Percentiles rank a stretch among this genome's conserved stretches.
Conservation (phyloP, 2,329 filamentous ascomycete species). For the Hypoxylon sp. region DNA sequence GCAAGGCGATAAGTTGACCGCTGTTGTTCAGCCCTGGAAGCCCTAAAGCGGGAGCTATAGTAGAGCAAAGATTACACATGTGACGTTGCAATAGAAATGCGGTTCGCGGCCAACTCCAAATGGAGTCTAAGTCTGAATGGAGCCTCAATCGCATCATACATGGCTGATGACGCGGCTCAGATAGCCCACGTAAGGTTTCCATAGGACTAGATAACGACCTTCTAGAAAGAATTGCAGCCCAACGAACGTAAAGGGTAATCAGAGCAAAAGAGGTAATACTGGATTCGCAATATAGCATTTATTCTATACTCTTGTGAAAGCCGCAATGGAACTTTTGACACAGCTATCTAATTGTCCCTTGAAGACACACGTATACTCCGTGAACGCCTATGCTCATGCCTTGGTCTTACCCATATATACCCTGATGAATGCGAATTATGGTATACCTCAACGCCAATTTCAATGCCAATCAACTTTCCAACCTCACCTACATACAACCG, state of each 20-base stretch:
- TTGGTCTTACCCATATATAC: not conserved
- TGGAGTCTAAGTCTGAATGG: conserved; percentile 14
- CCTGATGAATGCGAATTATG: conserved; percentile 15
- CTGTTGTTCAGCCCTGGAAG: conserved; percentile 25
- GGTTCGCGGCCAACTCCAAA: conserved; percentile 8
- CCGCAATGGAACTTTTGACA: not conserved
- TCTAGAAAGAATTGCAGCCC: conserved; percentile 11
- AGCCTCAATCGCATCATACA: conserved; percentile 32
- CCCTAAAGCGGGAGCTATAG: conserved; percentile 13
- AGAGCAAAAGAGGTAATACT: not conserved
- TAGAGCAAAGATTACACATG: conserved; percentile 3
- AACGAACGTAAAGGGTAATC: not conserved
- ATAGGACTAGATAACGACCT: conserved; percentile 6
- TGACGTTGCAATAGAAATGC: conserved; percentile 28
- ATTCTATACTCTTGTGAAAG: not conserved
- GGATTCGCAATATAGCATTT: not conserved
- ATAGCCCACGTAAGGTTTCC: conserved; percentile 33
- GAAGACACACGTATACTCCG: not conserved
- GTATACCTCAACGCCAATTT: conserved; percentile 49
- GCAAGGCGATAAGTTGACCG: not conserved
- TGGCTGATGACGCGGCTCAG: conserved; percentile 39
- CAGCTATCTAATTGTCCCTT: not conserved
- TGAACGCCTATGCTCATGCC: conserved; percentile 31
- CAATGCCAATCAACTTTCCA: conserved; percentile 39
- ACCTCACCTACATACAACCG: not conserved